These are phyloP conservation scores for Cercospora sp. DNA, from an alignment of 2,329 filamentous ascomycete species.

Conservation along the genomic window DNA sequence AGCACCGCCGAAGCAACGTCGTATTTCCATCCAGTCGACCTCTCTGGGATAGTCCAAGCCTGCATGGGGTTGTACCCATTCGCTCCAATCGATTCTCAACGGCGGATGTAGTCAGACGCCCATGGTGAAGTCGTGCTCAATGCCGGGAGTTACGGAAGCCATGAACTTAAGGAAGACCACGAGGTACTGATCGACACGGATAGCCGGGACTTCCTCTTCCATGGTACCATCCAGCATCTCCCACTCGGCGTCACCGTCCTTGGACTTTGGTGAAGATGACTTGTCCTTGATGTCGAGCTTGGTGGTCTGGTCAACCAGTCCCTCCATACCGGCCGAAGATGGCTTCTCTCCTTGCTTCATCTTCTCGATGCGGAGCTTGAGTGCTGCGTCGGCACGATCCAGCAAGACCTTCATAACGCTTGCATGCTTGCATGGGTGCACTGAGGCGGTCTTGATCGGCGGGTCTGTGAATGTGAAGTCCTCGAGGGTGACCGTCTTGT, in stretches of 20 bases:
- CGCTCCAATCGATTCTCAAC: constrained; percentile 13
- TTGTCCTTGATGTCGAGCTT: constrained; percentile 56
- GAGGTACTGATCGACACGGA: constrained; percentile 84
- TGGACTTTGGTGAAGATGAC: constrained; percentile 42
- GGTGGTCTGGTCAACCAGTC: constrained; percentile 77
- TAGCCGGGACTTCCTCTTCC: constrained; percentile 73
- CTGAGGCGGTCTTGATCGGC: constrained; percentile 90
- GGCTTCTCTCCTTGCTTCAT: constrained; percentile 58
- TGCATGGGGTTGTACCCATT: constrained; percentile 31
- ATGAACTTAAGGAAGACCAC: constrained; percentile 83
- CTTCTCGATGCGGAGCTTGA: constrained; percentile 85
- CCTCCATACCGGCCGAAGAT: constrained; percentile 69
- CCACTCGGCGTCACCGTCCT: constrained; percentile 60
- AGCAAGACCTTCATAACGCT: constrained; percentile 97
- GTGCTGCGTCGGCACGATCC: constrained; percentile 88
- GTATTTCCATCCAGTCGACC: constrained; percentile 36
- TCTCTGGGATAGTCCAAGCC: constrained; percentile 35
- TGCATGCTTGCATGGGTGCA: constrained; percentile 96
- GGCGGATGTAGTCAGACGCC: constrained; percentile 62
- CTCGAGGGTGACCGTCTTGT: constrained; percentile 97
- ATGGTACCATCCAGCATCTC: constrained; percentile 59
- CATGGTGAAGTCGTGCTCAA: constrained; percentile 98
- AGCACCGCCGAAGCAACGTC: constrained; percentile 32
- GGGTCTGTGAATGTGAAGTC: constrained; percentile 94
- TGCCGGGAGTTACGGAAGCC: constrained; percentile 81